Conservation (phyloP, 2,329 filamentous ascomycete species). For the Neopestalotiopsis rosae region DNA sequence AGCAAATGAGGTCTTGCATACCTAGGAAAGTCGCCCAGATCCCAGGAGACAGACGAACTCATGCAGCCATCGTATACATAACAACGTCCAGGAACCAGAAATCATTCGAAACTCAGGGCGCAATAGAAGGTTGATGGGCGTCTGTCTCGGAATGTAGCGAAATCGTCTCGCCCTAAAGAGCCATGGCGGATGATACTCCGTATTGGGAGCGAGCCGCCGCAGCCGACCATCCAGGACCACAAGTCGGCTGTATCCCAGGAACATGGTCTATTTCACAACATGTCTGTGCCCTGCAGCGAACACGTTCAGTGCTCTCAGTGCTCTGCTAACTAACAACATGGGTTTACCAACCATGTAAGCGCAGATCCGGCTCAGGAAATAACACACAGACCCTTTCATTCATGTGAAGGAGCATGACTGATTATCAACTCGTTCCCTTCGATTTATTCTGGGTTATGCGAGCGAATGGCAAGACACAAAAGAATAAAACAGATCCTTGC, state of each 20-base stretch:
- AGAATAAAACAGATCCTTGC: too few relatives aligned
- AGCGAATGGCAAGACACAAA: neutral
- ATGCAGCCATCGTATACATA: too few relatives aligned
- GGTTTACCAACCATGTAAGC: neutral
- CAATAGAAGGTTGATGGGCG: neutral
- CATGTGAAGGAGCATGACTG: neutral
- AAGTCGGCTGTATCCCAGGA: neutral
- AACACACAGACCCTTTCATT: neutral
- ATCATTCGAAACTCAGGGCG: neutral
- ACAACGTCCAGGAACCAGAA: too few relatives aligned
- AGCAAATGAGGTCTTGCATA: neutral
- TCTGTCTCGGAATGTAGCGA: conserved; percentile 2
- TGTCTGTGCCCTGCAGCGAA: conserved; percentile 12
- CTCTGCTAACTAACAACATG: neutral
- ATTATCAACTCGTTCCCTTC: neutral
- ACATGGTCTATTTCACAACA: neutral
- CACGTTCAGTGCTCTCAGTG: neutral
- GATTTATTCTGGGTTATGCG: neutral
- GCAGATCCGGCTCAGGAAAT: neutral
- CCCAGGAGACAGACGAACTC: too few relatives aligned
- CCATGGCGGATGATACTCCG: neutral
- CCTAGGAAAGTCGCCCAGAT: too few relatives aligned
- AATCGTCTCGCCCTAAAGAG: neutral
- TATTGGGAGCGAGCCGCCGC: conserved; percentile 2
- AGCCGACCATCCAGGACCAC: conserved; percentile 5